These are phyloP conservation scores for Kalmanozyma brasiliensis DNA, from an alignment of 1,284 basidiomycete genomes.

Conservation along the genomic window DNA sequence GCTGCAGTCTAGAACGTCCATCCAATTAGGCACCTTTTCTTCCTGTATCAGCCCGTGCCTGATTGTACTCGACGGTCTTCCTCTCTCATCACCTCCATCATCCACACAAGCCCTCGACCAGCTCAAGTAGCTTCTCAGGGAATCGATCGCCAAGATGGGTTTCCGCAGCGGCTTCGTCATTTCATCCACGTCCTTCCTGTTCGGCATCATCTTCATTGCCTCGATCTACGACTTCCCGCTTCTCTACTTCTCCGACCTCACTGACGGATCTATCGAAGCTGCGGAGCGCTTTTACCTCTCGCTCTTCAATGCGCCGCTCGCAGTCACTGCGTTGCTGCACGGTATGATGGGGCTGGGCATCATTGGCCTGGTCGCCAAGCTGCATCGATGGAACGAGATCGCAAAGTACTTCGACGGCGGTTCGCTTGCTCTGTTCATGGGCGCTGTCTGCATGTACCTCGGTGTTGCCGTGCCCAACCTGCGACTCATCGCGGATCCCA, in stretches of 20 bases:
- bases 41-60: no score
- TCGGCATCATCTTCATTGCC: constrained; percentile 63
- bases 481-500: constrained; percentile 58
- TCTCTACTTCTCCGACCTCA: constrained; percentile 48
- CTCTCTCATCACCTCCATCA: no score
- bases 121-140: no score
- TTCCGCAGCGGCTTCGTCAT: constrained; percentile 66
- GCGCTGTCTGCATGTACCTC: constrained; percentile 63
- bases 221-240: constrained; percentile 64
- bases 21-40: no score
- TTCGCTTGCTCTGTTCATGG: constrained; percentile 61
- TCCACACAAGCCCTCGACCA: no score
- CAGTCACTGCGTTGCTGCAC: constrained; percentile 61
- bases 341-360: constrained; percentile 64
- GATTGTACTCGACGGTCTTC: constrained; percentile 8
- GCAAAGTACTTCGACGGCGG: constrained; percentile 67
- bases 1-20: no score
- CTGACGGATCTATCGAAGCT: constrained; percentile 31
- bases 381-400: constrained; percentile 65
- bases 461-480: constrained; percentile 62
- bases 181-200: constrained; percentile 62
- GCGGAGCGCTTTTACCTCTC: constrained; percentile 64
- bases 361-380: constrained; percentile 61
- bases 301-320: constrained; percentile 56
- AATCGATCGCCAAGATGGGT: constrained; percentile 62